A percentile compares a stretch with the other conserved stretches of the same genome.
phyloP scores from a whole-genome alignment of 2,329 filamentous ascomycete genomes.

The Chrysosporium keratinophilum region DNA sequence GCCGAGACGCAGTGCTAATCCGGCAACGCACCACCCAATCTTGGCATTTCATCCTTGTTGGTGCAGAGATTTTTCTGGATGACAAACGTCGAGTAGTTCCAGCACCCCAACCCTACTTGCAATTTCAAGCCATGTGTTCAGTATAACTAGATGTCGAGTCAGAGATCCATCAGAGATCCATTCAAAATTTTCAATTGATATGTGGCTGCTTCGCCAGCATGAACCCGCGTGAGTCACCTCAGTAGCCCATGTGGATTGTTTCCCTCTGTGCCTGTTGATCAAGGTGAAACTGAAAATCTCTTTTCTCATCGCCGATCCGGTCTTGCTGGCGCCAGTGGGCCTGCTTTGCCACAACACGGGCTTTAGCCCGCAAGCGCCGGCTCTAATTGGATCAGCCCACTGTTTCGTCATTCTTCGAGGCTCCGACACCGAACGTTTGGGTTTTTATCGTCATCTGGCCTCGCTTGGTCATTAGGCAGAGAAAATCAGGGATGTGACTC shows the following conservation, averaged over 20 bases:
- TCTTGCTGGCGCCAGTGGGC: not conserved
- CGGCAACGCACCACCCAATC: not conserved
- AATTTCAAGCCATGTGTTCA: too few species aligned
- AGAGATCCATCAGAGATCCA: too few species aligned
- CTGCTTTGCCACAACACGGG: not conserved
- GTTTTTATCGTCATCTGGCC: slow-evolving; percentile 5
- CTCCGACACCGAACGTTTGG: slow-evolving; percentile 11
- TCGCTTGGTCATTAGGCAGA: slow-evolving; percentile 6
- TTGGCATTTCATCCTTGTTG: not conserved
- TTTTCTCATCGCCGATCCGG: not conserved
- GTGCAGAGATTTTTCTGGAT: not conserved
- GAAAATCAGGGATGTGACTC: slow-evolving; percentile 9
- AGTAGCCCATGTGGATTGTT: not conserved
- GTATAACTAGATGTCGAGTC: not conserved
- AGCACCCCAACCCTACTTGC: not conserved
- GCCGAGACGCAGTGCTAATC: too few species aligned
- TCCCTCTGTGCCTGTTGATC: not conserved
- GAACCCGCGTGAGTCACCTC: not conserved
- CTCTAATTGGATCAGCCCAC: slow-evolving; percentile 8
- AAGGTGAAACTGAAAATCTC: not conserved
- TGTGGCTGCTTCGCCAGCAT: not conserved
- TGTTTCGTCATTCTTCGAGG: slow-evolving; percentile 8
- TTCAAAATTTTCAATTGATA: not conserved
- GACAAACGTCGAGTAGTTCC: not conserved
- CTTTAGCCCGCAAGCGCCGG: not conserved